These are phyloP conservation scores for Paraphaeosphaeria minitans DNA, from an alignment of 2,329 filamentous ascomycete genomes.

Conservation along the genomic window DNA sequence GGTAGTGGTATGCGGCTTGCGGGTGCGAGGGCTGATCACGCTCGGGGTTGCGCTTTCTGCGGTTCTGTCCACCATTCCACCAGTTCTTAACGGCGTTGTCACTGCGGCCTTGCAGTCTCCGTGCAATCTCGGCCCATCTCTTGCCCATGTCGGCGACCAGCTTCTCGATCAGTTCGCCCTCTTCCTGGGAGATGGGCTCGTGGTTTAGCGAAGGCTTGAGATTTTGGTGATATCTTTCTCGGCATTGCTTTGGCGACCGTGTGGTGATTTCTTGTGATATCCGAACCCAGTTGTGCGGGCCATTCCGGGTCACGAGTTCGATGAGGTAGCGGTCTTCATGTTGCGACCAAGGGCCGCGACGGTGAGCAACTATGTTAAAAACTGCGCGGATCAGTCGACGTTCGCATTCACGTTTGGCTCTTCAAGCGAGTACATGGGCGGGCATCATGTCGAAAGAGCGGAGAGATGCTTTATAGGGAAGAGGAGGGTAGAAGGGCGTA, in stretches of 20 bases:
- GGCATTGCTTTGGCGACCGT: conserved; percentile 90
- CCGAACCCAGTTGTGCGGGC: conserved; percentile 86
- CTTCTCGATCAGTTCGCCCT: conserved; percentile 73
- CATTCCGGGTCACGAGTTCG: conserved; percentile 71
- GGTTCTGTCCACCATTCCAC: conserved; percentile 95
- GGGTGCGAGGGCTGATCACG: conserved; percentile 35
- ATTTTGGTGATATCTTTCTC: conserved; percentile 93
- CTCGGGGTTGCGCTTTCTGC: conserved; percentile 59
- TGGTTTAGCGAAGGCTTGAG: conserved; percentile 80
- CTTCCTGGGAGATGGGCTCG: conserved; percentile 79
- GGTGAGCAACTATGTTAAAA: conserved; percentile 58
- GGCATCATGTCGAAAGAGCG: neutral
- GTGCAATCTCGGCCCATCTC: conserved; percentile 91
- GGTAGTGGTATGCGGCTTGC: conserved; percentile 39
- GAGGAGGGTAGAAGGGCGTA: neutral
- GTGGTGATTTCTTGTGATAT: conserved; percentile 78
- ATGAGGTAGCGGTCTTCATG: conserved; percentile 75
- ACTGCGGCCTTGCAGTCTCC: conserved; percentile 79
- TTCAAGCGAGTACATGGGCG: neutral
- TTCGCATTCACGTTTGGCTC: neutral
- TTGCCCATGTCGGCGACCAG: conserved; percentile 81
- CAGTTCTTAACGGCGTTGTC: conserved; percentile 98
- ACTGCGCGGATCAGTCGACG: neutral
- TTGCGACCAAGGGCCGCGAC: conserved; percentile 83
- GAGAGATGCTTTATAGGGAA: neutral